Conservation (phyloP, 108 stramenopile genomes). For the Cylindrotheca fusiformis region DNA sequence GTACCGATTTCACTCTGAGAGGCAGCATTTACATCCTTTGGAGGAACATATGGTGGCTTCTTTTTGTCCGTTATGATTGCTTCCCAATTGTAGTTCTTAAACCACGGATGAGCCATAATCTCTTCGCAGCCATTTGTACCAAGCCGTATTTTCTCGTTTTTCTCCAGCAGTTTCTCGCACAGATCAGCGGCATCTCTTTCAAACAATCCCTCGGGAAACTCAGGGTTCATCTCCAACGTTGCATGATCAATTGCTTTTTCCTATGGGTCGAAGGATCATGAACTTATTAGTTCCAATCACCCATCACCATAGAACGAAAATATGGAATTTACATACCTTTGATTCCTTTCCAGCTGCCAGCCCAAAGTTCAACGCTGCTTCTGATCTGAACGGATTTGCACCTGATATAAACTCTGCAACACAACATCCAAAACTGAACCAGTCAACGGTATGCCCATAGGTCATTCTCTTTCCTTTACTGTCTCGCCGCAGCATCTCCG, state of each 20-base stretch:
- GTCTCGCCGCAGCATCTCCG: slow-evolving; percentile 92
- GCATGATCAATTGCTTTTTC: slow-evolving; percentile 87
- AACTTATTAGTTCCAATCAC: background rate
- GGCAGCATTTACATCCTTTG: slow-evolving; percentile 92
- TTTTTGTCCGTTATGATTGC: slow-evolving; percentile 64
- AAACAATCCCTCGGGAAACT: slow-evolving; percentile 62
- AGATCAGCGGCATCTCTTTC: slow-evolving; percentile 76
- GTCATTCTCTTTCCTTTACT: slow-evolving; percentile 74
- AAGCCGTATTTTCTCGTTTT: slow-evolving; percentile 77
- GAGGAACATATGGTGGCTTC: slow-evolving; percentile 83
- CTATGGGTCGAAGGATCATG: slow-evolving; percentile 16
- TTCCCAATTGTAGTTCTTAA: slow-evolving; percentile 82
- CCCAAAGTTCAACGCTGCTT: slow-evolving; percentile 83
- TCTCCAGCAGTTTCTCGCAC: slow-evolving; percentile 73
- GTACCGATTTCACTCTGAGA: slow-evolving; percentile 85
- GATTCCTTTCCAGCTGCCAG: slow-evolving; percentile 68
- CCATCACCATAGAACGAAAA: background rate
- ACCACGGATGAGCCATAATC: slow-evolving; percentile 94
- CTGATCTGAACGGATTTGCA: slow-evolving; percentile 90
- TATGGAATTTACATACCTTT: slow-evolving; percentile 76
- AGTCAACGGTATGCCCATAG: slow-evolving; percentile 89
- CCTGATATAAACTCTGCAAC: slow-evolving; percentile 93
- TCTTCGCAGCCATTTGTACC: slow-evolving; percentile 84
- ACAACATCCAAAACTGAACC: slow-evolving; percentile 94
- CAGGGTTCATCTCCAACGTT: slow-evolving; percentile 88